Base-by-base conservation (phyloP, 2,329 filamentous ascomycete species). In the Scolecobasidium constrictum region DNA sequence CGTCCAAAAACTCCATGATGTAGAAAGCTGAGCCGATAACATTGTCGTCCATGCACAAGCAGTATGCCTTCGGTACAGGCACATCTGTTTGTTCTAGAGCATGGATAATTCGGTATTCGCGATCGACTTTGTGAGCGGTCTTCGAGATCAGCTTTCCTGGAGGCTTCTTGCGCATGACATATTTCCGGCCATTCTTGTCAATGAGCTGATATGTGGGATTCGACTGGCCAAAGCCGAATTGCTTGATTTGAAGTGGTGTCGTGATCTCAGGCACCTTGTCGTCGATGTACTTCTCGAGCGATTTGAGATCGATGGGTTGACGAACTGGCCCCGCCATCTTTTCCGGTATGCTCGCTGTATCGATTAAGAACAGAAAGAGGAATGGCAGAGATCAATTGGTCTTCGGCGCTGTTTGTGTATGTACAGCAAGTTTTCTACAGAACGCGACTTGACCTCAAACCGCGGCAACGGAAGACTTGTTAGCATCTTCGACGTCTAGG, bases 211-310 rank as follows among this genome's bases (percentile, higher is more conserved):
- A 94, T 3, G 87, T 94, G 35, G 87, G 87, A 59, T 94, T 94
- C 47, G 85, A 93, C 66, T 94, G 87, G 46, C 87, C 87, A 58
- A 88, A 94, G 56, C 86, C 84, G 57, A 94, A 94, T 83, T 94
- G 86, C 66, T 92, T 88, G 52, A 94, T 66, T 38, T 83, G 77
- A 48, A 94, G 66, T 1, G 87, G 87, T 15, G 75, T 74, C 64
- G 82, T 77, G 58, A 94, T 84, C 53, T 78, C 71, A 2, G 84
- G 83, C 15, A 90, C 83, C 64, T 84, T 71, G 47, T 73, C 61
- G 46, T 73, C 65, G 50, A 94, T 71, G 62, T 86, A 94, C 47
- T 67, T 70, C 65, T 86, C 81, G 46, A 94, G 71, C 17, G 81
- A 75, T 53, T 71, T 63, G 52, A 86, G 66, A 58, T 94, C 83